phyloP scores from a whole-genome alignment of 257 asterid genomes.

The Avicennia marina region DNA sequence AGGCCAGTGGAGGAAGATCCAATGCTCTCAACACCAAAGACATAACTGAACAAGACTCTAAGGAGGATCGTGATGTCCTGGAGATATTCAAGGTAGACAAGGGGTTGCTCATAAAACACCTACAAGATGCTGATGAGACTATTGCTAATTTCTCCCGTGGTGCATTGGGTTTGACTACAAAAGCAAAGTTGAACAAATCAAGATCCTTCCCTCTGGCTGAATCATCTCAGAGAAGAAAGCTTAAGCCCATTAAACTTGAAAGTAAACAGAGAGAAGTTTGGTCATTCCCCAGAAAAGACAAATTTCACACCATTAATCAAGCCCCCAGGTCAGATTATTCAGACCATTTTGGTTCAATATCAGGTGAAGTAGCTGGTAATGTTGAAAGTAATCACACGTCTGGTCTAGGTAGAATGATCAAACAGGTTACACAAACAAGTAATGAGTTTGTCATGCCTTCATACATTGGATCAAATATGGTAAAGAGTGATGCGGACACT shows the following conservation, averaged over 20 bases:
- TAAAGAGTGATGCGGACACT: background rate
- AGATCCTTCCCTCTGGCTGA: slow-evolving; percentile 61
- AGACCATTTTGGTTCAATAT: slow-evolving; percentile 17
- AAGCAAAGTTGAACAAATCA: slow-evolving; percentile 43
- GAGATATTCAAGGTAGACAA: slow-evolving; percentile 49
- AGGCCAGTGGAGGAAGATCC: background rate
- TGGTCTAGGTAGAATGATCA: background rate
- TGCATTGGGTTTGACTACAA: slow-evolving; percentile 25
- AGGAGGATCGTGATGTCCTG: slow-evolving; percentile 25
- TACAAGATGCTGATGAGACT: slow-evolving; percentile 31
- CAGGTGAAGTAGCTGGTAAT: slow-evolving; percentile 1
- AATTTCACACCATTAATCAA: slow-evolving; percentile 4
- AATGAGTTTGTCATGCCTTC: background rate
- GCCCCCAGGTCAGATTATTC: slow-evolving; percentile 11
- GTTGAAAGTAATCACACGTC: background rate
- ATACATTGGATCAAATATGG: background rate
- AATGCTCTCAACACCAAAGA: slow-evolving; percentile 7
- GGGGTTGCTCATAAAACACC: slow-evolving; percentile 36
- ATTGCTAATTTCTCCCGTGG: slow-evolving; percentile 24
- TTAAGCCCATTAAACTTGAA: slow-evolving; percentile 59
- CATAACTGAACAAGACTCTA: slow-evolving; percentile 12
- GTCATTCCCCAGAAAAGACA: slow-evolving; percentile 37
- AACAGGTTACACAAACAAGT: background rate
- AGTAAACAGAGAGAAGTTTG: slow-evolving; percentile 69
- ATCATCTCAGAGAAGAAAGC: slow-evolving; percentile 24